Conservation (phyloP, 495 filamentous ascomycete species). For the Penicillium malachiteum region DNA sequence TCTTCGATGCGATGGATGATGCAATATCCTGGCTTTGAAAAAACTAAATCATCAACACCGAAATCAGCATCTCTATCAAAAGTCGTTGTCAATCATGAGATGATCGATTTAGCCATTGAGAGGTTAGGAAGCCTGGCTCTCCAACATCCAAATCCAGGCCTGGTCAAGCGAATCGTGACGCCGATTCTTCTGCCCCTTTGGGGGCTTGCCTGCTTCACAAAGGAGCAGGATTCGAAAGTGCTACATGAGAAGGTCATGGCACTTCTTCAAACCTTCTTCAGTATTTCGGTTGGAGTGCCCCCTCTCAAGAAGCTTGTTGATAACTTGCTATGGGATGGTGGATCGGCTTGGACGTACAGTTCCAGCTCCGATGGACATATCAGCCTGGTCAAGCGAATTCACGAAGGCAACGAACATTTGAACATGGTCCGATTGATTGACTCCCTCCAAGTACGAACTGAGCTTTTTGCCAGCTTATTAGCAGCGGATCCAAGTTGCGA, state of each 20-base stretch:
- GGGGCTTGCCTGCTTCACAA: slow-evolving; percentile 60
- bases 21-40: slow-evolving; percentile 8
- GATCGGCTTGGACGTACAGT: slow-evolving; percentile 46
- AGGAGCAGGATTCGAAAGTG: slow-evolving; percentile 25
- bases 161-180: slow-evolving; percentile 67
- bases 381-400: slow-evolving; percentile 22
- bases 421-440: slow-evolving; percentile 43
- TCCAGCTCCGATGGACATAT: slow-evolving; percentile 33
- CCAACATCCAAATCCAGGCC: slow-evolving; percentile 69
- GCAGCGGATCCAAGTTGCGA: slow-evolving; percentile 50
- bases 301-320: slow-evolving; percentile 47
- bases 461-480: slow-evolving; percentile 56
- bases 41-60: neutral
- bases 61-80: slow-evolving; percentile 2
- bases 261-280: slow-evolving; percentile 49
- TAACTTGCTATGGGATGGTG: slow-evolving; percentile 54
- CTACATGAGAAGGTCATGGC: slow-evolving; percentile 34
- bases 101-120: slow-evolving; percentile 45
- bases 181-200: slow-evolving; percentile 68
- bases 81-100: slow-evolving; percentile 22
- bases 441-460: slow-evolving; percentile 38
- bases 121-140: slow-evolving; percentile 58
- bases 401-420: slow-evolving; percentile 9
- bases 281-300: slow-evolving; percentile 41
- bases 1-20: slow-evolving; percentile 27